Evolutionary conservation across 305 asterid species (phyloP).

Genomic region (Solanum hybrid): DNA sequence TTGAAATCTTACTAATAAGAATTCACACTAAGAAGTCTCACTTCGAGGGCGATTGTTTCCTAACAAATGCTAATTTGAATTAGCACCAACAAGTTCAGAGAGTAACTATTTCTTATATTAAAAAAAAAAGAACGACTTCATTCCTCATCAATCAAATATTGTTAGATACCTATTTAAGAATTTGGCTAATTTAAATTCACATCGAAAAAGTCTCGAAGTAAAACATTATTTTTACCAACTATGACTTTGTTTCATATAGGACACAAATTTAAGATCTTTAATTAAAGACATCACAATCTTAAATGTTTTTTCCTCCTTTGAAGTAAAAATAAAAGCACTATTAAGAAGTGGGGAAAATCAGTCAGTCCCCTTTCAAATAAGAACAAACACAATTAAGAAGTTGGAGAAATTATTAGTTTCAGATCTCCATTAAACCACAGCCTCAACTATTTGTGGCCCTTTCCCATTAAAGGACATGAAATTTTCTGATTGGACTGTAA

Average conservation of each 20-base stretch:
- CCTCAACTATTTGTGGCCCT: not conserved
- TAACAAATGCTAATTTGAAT: not conserved
- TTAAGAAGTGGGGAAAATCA: not conserved
- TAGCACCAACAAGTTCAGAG: not conserved
- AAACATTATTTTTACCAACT: not conserved
- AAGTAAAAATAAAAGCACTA: not conserved
- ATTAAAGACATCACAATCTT: not conserved
- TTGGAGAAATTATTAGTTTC: not conserved
- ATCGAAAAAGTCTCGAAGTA: fast-evolving
- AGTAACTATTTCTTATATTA: not conserved
- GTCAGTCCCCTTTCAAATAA: not conserved
- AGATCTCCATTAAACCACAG: not conserved
- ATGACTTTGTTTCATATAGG: not conserved
- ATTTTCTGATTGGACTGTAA: not conserved
- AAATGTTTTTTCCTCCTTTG: not conserved
- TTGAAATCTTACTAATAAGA: not conserved
- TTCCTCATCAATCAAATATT: not conserved
- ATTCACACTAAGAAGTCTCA: not conserved
- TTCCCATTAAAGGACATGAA: not conserved
- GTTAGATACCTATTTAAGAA: not conserved
- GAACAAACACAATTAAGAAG: not conserved
- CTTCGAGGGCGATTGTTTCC: not conserved
- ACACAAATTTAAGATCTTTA: not conserved
- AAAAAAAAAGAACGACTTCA: not conserved
- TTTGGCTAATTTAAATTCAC: not conserved